Conservation (phyloP, 1,284 basidiomycete species). For the Fereydounia khargensis region DNA sequence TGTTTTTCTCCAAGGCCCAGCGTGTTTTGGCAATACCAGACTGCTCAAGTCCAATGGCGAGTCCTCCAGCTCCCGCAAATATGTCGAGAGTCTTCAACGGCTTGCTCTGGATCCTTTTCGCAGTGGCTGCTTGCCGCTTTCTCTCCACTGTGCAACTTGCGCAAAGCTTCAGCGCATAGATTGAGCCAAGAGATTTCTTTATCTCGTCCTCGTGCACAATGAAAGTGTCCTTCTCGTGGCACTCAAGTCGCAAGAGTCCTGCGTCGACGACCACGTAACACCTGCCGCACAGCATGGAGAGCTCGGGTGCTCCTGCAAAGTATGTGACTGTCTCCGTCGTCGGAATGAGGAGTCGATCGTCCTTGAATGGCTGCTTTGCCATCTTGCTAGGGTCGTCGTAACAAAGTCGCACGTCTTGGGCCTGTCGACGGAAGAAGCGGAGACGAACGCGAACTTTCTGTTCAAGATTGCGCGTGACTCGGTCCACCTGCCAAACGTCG, state of each 20-base stretch:
- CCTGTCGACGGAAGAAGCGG: conserved; percentile 4
- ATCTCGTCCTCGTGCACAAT: too few relatives aligned
- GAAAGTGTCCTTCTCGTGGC: too few relatives aligned
- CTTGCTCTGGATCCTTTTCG: not conserved
- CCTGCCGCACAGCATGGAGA: too few relatives aligned
- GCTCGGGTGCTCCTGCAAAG: too few relatives aligned
- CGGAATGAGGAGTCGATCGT: conserved; percentile 14
- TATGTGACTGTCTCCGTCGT: not conserved
- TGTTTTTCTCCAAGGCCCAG: conserved; percentile 14
- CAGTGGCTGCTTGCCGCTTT: not conserved
- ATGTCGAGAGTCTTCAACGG: conserved; percentile 11
- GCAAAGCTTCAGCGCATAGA: too few relatives aligned
- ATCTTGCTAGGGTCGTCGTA: too few relatives aligned
- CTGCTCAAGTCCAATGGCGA: conserved; percentile 16
- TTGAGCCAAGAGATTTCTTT: too few relatives aligned
- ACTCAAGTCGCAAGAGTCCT: too few relatives aligned
- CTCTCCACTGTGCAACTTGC: too few relatives aligned
- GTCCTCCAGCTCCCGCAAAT: conserved; percentile 25
- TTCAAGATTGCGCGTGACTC: too few relatives aligned
- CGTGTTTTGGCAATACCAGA: conserved; percentile 20
- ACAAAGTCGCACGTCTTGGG: not conserved
- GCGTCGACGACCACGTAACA: too few relatives aligned
- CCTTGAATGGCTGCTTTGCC: too few relatives aligned
- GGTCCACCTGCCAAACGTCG: conserved; percentile 11
- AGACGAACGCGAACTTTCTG: conserved; percentile 1